A percentile compares a stretch with the other conserved stretches of the same genome.
phyloP scores from a whole-genome alignment of 139 green algal species.

The Eudorina sp. region DNA sequence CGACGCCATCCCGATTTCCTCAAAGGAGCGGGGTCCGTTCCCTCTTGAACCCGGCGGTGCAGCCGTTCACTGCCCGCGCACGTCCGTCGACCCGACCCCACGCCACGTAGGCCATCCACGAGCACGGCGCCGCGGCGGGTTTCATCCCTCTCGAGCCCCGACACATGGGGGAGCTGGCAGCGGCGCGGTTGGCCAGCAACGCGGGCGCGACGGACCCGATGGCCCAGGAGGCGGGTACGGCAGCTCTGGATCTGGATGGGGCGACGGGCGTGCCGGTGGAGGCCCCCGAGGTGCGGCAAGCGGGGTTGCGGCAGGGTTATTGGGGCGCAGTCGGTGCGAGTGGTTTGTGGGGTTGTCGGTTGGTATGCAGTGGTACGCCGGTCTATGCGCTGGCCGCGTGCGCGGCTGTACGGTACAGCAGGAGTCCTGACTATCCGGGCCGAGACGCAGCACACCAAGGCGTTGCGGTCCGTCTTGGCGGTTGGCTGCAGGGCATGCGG shows the following conservation, averaged over 20 bases:
- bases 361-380: too few relatives aligned
- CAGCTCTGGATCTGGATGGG: neutral
- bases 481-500: neutral
- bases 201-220: neutral
- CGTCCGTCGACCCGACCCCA: too few relatives aligned
- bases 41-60: too few relatives aligned
- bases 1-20: too few relatives aligned
- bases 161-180: neutral
- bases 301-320: neutral
- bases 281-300: constrained; percentile 7
- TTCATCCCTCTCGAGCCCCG: constrained; percentile 54
- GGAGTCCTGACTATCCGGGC: too few relatives aligned
- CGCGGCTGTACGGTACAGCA: too few relatives aligned
- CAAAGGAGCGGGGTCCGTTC: too few relatives aligned
- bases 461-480: neutral
- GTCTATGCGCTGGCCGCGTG: too few relatives aligned
- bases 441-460: too few relatives aligned
- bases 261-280: neutral
- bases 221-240: constrained; percentile 9
- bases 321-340: neutral
- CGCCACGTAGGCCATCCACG: constrained; percentile 36
- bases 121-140: constrained; percentile 18
- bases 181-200: neutral
- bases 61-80: too few relatives aligned
- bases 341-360: neutral